Base-by-base conservation (phyloP, 164 flowering plant species). In the Liquidambar formosana region DNA sequence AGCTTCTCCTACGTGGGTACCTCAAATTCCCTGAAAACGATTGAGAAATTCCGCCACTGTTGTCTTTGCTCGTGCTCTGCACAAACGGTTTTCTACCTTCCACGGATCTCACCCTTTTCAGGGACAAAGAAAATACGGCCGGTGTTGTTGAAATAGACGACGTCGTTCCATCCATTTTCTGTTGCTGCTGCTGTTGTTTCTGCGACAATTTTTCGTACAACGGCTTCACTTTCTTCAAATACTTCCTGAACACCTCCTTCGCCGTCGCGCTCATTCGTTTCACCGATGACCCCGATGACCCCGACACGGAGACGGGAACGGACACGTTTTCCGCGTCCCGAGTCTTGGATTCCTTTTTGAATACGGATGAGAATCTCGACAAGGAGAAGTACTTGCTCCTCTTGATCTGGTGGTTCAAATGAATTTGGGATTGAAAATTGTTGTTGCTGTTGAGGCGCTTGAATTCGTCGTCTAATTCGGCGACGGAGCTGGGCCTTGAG, bases 11-110 rank as follows among this genome's bases (percentile, higher is more conserved):
- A 48, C 82, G 74, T 8, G 96, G 92, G 64, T 82, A 86, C 77
- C 86, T 78, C 74, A 92, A 52, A 69, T 92, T 95, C 18, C 97
- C 97, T 0, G 97, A 95, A 73, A 92, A 92, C 0, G 94, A 92
- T 33, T 81, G 82, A 10, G 86, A 80, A 10, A 78, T 66, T 13
- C 63, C 23, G 22, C 16, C 51, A 43, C 1, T 25, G 28, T 10
- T 19, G 27, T 71, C 79, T 66, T 71, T 80, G 62, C 63, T 60
- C 41, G 65, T 21, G 16, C 28, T 68, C 43, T 76, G 61, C 63
- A 44, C 61, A 13, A 63, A 8, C 10, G 59, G 1, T 0, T 46
- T 60, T 10, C 9, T 25, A 2, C 23, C 16, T 10, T 63, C 49
- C 25, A 13, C 67, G 46, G 73, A 69, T 62, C 71, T 70, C 65